Evolutionary conservation across 2,329 filamentous ascomycete species (phyloP).

Genomic region (Colletotrichum caudatum): DNA sequence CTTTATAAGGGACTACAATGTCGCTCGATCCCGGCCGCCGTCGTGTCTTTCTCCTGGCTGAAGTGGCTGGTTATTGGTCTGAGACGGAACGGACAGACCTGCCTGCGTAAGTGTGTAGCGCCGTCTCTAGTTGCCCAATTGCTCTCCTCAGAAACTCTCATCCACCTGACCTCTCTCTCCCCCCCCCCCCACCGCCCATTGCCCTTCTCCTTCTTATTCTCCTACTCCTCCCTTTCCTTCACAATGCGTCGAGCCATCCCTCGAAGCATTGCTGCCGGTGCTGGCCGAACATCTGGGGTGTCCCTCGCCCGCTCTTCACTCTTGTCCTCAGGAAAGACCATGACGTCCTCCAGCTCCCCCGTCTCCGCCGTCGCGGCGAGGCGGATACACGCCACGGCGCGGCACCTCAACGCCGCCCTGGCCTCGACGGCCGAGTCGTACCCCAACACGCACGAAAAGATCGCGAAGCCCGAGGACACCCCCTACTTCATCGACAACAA

Average conservation of each 20-base stretch:
- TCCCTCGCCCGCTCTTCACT: constrained; percentile 45
- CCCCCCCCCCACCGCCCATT: too few species aligned
- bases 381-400: constrained; percentile 68
- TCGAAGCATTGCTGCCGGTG: constrained; percentile 53
- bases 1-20: constrained; percentile 41
- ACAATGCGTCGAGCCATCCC: constrained; percentile 62
- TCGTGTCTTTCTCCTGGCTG: not conserved
- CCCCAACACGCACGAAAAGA: constrained; percentile 78
- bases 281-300: constrained; percentile 50
- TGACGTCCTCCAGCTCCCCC: constrained; percentile 43
- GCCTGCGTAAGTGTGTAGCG: constrained; percentile 12
- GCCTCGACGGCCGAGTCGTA: constrained; percentile 71
- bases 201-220: constrained; percentile 8
- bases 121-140: constrained; percentile 28
- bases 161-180: constrained; percentile 6
- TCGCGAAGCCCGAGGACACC: constrained; percentile 75
- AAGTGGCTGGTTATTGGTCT: constrained; percentile 39
- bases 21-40: constrained; percentile 34
- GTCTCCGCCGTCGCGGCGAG: constrained; percentile 57
- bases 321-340: constrained; percentile 43
- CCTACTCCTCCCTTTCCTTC: constrained; percentile 32
- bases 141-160: constrained; percentile 16
- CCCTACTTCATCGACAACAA: constrained; percentile 87
- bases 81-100: constrained; percentile 16
- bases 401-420: constrained; percentile 66